Percentiles rank a stretch among this genome's conserved stretches.
Conservation (phyloP, 441 rosid species). For the Croton laevigatus region DNA sequence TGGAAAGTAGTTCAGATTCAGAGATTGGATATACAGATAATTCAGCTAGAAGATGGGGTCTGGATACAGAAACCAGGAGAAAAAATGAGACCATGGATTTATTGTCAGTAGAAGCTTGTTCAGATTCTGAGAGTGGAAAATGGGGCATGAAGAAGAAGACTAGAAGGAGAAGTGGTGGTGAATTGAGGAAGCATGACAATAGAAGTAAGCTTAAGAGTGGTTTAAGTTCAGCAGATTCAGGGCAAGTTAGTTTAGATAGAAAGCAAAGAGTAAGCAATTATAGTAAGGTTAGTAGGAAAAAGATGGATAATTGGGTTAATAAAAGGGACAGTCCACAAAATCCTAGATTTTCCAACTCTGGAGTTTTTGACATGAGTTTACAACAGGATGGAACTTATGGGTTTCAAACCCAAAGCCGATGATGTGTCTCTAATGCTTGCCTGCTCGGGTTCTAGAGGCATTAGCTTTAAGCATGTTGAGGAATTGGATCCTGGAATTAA, state of each 20-base stretch:
- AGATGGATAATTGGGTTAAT: not conserved
- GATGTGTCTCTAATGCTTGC: not conserved
- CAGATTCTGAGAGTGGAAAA: slow-evolving; percentile 11
- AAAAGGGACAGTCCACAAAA: not conserved
- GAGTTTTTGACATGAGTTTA: slow-evolving; percentile 14
- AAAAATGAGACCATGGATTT: slow-evolving; percentile 11
- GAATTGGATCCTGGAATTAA: not conserved
- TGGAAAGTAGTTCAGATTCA: not conserved
- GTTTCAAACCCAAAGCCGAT: not conserved
- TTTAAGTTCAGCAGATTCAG: slow-evolving; percentile 9
- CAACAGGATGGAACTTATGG: slow-evolving; percentile 20
- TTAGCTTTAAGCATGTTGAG: slow-evolving; percentile 10
- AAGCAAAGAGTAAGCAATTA: slow-evolving; percentile 26
- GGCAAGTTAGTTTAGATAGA: slow-evolving; percentile 23
- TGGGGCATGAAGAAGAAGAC: not conserved
- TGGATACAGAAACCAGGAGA: not conserved
- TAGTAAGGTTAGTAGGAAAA: slow-evolving; percentile 5
- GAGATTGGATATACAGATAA: slow-evolving; percentile 7
- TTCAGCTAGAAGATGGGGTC: slow-evolving; percentile 1
- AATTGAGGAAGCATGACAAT: slow-evolving; percentile 30
- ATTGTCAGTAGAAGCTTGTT: not conserved
- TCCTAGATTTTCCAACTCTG: slow-evolving; percentile 22
- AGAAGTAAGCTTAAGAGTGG: slow-evolving; percentile 19
- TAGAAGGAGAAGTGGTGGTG: slow-evolving; percentile 18
- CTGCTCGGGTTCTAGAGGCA: not conserved